Base-by-base conservation (phyloP, 73 alveolate species). In the Paramecium caudatum region DNA sequence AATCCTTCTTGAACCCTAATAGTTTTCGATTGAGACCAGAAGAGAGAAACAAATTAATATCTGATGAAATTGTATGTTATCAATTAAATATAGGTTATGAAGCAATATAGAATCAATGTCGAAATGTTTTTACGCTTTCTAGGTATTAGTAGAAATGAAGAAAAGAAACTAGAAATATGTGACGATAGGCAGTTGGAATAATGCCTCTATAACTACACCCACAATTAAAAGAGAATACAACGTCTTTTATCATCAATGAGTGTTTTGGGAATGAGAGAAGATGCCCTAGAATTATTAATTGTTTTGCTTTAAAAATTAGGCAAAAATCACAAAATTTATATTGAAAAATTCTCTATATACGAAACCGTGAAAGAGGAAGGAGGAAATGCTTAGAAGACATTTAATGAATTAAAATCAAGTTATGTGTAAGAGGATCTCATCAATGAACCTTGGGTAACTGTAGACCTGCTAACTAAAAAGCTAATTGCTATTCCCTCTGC, bases 261-360 rank as follows among this genome's bases (percentile, higher is more conserved):
- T 23, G 21, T 55, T 55, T 55, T 55, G 7, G 80, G 80, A 27
- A 55, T 55, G 80, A 55, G 80, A 23, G 80, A 55, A 21, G 80
- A 55, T 10, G 80, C 80, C 0, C 30, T 55, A 55, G 80, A 55
- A 55, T 55, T 55, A 10, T 55, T 55, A 21, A 37, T 27, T 21
- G 23, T 55, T 27, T 15, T 55, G 30, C 45, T 27, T 10, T 27
- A 17, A 27, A 55, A 55, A 5, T 55, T 55, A 23, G 30, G 43
- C 45, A 55, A 55, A 15, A 55, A 55, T 2, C 80, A 55, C 30
- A 55, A 55, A 55, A 43, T 55, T 25, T 55, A 55, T 23, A 16
- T 55, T 7, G 23, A 37, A 4, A 55, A 55, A 55, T 55, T 55
- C 30, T 0, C 45, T 27, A 43, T 37, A 0, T 55, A 19, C 30